Evolutionary conservation across 2,329 filamentous ascomycete species (phyloP), one percentile per base, ranked within the genome.

Genomic region (Rutstroemia sp.): DNA sequence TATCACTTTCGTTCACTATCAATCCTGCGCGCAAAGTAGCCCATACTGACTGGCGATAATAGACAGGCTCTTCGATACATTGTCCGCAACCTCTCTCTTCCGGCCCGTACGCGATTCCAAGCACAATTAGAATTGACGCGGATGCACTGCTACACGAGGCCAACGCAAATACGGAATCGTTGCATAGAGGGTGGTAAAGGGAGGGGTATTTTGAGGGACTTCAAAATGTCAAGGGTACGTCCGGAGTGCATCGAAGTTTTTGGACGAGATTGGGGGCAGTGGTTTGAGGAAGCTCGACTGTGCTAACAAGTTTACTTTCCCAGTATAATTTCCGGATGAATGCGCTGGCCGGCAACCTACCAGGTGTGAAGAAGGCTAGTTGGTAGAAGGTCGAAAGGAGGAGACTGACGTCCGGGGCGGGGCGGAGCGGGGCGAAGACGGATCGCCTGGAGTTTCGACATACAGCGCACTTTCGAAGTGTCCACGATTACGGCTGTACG

Each of bases 131-230:
- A 97, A 75, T 79, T 99, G 63, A 84, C 87, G 3, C 87, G 95
- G 75, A 96, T 97, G 92, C 92, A 96, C 76, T 85, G 83, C 77
- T 97, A 97, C 75, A 97, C 94, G 38, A 82, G 92, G 59, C 84
- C 89, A 57, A 96, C 92, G 50, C 92, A 96, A 78, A 92, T 99
- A 72, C 86, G 87, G 72, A 97, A 96, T 75, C 79, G 94, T 64
- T 99, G 94, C 76, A 86, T 95, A 53, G 81, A 92, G 71, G 91
- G 91, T 63, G 94, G 94, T n/a, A 91, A 89, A 71, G 87, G 87
- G 17, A 81, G 90, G 64, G 90, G 91, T 86, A 79, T 99, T n/a
- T 79, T 97, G 63, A 84, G 90, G 57, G 92, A 94, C 69, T 99
- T 99, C 69, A 89, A 91, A 73, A 81, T 99, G 80, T 85, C 87